Evolutionary conservation across 208 protist genomes (phyloP).

Genomic region (Leptomonas pyrrhocoris): DNA sequence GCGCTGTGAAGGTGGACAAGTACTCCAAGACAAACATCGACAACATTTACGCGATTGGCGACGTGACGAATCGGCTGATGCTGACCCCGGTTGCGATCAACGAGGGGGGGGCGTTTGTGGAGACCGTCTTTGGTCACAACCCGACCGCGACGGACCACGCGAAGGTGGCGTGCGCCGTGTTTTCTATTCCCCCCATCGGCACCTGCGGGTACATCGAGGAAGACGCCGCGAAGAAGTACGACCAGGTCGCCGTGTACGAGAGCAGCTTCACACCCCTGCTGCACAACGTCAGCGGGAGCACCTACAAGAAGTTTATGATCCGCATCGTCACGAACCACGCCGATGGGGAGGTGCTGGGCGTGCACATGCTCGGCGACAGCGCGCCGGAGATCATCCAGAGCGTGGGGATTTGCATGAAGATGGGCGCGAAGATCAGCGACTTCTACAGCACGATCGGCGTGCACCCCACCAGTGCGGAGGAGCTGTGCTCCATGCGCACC

Average conservation of each 20-base stretch:
- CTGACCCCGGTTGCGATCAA: constrained; percentile 93
- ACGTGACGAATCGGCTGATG: constrained; percentile 92
- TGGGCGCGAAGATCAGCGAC: constrained; percentile 93
- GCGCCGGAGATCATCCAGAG: constrained; percentile 92
- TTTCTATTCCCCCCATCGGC: constrained; percentile 90
- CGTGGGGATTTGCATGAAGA: constrained; percentile 88
- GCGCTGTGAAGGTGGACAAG: constrained; percentile 91
- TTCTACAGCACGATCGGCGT: constrained; percentile 96
- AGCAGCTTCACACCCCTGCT: constrained; percentile 87
- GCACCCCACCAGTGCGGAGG: constrained; percentile 96
- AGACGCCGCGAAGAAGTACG: constrained; percentile 67
- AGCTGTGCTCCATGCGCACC: constrained; percentile 90
- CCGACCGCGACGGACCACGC: constrained; percentile 75
- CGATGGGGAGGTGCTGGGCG: constrained; percentile 80
- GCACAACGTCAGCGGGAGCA: constrained; percentile 88
- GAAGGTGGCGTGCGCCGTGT: constrained; percentile 90
- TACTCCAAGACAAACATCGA: constrained; percentile 94
- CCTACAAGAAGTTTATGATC: constrained; percentile 88
- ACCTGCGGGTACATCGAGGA: constrained; percentile 88
- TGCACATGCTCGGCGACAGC: constrained; percentile 89
- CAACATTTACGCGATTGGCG: constrained; percentile 98
- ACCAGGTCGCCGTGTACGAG: constrained; percentile 83
- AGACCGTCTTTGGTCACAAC: constrained; percentile 87
- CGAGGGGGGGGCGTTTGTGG: constrained; percentile 78
- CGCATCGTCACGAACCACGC: constrained; percentile 85